phyloP scores from a whole-genome alignment of 371 early-diverging fungal species.

The Batrachochytrium dendrobatidis region DNA sequence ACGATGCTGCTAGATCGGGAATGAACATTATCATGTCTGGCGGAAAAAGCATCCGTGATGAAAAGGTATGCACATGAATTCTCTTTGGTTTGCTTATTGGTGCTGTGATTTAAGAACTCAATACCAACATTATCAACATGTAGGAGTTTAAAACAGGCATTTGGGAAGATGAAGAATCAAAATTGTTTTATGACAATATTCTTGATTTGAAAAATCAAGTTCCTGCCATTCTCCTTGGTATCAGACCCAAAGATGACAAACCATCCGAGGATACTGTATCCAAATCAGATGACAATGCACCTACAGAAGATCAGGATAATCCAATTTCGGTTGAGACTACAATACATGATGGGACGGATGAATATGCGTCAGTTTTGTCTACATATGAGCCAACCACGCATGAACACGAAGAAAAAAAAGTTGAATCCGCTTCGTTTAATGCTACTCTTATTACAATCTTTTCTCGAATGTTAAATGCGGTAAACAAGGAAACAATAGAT shows the following conservation, averaged over 20 bases:
- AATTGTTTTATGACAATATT: conserved; percentile 74
- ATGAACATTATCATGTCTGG: conserved; percentile 32
- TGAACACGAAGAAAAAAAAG: conserved; percentile 15
- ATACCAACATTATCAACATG: not conserved
- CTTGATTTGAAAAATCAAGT: conserved; percentile 68
- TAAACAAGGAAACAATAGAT: conserved; percentile 78
- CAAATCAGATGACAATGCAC: not conserved
- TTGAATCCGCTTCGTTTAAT: conserved; percentile 7
- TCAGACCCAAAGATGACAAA: conserved; percentile 19
- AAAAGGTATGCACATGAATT: not conserved
- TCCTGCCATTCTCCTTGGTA: conserved; percentile 66
- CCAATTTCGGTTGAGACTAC: not conserved
- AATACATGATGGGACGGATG: not conserved
- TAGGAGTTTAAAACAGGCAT: conserved; percentile 29
- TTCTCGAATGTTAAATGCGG: conserved; percentile 65
- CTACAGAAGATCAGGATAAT: not conserved
- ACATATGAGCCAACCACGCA: too few relatives aligned
- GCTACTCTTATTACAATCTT: conserved; percentile 55
- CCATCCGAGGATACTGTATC: conserved; percentile 10
- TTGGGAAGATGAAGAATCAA: conserved; percentile 86
- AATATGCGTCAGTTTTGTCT: conserved; percentile 6
- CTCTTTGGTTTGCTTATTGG: not conserved
- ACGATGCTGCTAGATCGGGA: conserved; percentile 39
- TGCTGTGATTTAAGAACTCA: not conserved
- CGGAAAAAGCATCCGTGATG: conserved; percentile 2